Evolutionary conservation across 345 rosid species (phyloP).

Genomic region (Laguncularia racemosa): DNA sequence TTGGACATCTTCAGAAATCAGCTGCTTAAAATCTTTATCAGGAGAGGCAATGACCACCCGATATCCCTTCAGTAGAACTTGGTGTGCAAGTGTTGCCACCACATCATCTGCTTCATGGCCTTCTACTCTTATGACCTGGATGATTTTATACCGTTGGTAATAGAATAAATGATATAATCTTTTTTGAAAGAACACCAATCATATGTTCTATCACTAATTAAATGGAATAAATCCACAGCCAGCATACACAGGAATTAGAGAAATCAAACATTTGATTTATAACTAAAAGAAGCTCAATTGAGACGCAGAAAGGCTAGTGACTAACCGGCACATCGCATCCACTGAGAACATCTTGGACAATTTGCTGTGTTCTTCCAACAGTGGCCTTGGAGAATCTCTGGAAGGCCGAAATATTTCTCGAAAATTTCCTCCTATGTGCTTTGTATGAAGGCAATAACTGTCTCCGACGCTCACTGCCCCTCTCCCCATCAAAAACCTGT

Average conservation of each 20-base stretch:
- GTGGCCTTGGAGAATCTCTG: conserved; percentile 27
- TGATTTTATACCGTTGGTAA: conserved; percentile 9
- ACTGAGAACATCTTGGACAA: conserved; percentile 47
- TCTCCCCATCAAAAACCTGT: conserved; percentile 87
- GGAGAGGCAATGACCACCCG: conserved; percentile 81
- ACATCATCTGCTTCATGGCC: conserved; percentile 95
- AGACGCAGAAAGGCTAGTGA: conserved; percentile 5
- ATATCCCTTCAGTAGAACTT: conserved; percentile 59
- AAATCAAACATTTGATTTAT: not conserved
- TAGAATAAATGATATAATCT: not conserved
- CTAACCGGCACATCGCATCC: conserved; percentile 86
- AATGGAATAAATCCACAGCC: too few species aligned
- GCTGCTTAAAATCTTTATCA: conserved; percentile 95
- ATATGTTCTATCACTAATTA: too few species aligned
- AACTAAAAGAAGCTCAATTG: not conserved
- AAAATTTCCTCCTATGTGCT: conserved; percentile 55
- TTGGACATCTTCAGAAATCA: conserved; percentile 85
- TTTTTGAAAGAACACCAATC: not conserved
- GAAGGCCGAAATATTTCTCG: conserved; percentile 17
- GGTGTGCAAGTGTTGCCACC: conserved; percentile 67
- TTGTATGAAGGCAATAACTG: conserved; percentile 76
- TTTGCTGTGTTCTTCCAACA: conserved; percentile 31
- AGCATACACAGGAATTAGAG: too few species aligned
- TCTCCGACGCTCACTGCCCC: conserved; percentile 59
- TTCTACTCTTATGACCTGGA: conserved; percentile 63